Base-by-base conservation (phyloP, 345 rosid species). In the Eucalyptus globulus region DNA sequence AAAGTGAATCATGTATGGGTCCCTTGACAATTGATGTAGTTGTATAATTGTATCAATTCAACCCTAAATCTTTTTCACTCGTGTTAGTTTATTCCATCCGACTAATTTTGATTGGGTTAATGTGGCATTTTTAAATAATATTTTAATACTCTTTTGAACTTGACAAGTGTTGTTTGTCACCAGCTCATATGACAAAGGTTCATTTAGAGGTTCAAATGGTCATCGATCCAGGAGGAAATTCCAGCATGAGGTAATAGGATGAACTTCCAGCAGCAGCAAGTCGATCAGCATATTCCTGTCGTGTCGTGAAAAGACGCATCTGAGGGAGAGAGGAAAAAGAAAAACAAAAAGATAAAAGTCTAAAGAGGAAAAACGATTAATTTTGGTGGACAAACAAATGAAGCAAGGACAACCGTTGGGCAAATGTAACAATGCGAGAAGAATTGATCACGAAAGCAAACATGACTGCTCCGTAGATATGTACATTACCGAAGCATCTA, bases 271-370 rank as follows among this genome's bases (percentile, higher is more conserved):
- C 40, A 37, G 37, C 40, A 37, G 40, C 40, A 37, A 37, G 40
- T 37, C 4, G 40, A 37, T 37, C 40, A 37, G 49, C 49, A 11
- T 47, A 47, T 47, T 47, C 44, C 44, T 44, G 2, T 44, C 9
- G 99, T 43, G 99, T 94, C 21, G 95, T 90, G 87, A 95, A 98
- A 90, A 98, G 97, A 87, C 99, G 95, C 95, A 97, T 92, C 99
- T 97, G 80, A 72, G 85, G 43, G 65, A 87, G 65, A 81, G 86
- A 85, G 47, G 10, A 56, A 88, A n/a, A 80, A 65, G 10, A 44
- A 67, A 83, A 34, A 22, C 50, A 43, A 43, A 43, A 43, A 43
- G 44, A 43, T 43, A 43, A 43, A 43, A 43, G 44, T 43, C 44
- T 6, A 43, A 43, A 6, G 44, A 43, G 44, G 10, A 34, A 83